Conservation (phyloP, 768 basidiomycete genomes). For the Kwoniella sp. region DNA sequence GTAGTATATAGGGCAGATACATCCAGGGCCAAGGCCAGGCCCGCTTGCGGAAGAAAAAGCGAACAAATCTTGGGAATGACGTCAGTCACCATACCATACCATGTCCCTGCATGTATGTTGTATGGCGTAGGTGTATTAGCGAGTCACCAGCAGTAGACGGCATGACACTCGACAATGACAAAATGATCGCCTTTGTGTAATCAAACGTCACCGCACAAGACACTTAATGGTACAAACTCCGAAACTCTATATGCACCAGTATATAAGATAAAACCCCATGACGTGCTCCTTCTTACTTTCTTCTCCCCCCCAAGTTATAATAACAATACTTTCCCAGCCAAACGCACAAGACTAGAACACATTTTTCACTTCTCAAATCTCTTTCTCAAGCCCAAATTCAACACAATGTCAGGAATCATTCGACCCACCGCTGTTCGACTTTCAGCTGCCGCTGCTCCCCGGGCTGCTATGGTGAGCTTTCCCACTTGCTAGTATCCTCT, state of each 20-base stretch:
- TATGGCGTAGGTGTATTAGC: too few relatives aligned
- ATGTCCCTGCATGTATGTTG: too few relatives aligned
- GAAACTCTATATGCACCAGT: neutral
- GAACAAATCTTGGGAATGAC: neutral
- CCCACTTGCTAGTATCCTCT: neutral
- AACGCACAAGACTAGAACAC: neutral
- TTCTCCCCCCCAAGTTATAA: neutral
- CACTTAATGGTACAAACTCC: neutral
- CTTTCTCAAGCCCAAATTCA: neutral
- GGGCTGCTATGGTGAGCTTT: conserved; percentile 13
- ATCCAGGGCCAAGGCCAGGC: too few relatives aligned
- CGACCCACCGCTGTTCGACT: conserved; percentile 32
- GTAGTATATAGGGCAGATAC: too few relatives aligned
- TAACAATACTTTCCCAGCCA: neutral
- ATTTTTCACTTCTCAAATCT: neutral
- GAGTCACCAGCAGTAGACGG: neutral
- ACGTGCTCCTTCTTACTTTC: neutral
- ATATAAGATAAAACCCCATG: neutral
- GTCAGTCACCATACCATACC: neutral
- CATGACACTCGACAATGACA: too few relatives aligned
- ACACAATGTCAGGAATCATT: conserved; percentile 22
- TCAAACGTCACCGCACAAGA: neutral
- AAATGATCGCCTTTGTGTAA: neutral
- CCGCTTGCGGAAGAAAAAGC: conserved; percentile 1
- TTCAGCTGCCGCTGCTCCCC: conserved; percentile 21